These are phyloP conservation scores for Teratosphaeria zuluensis DNA, from an alignment of 2,329 filamentous ascomycete species.

Conservation along the genomic window DNA sequence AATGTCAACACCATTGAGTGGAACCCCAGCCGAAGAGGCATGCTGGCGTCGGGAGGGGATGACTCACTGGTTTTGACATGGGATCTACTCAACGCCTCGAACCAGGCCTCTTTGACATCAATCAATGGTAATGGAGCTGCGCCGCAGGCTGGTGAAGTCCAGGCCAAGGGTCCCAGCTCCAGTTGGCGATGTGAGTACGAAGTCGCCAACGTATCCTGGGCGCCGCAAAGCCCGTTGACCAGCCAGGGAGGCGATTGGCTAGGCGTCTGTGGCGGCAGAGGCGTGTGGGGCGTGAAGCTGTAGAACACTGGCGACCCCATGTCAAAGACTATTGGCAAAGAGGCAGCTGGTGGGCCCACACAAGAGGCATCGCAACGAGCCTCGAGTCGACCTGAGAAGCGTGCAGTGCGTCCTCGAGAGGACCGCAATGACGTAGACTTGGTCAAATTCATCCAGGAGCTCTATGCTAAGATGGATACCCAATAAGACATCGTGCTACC, in stretches of 20 bases:
- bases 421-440: too few species aligned
- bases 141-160: slow-evolving; percentile 12
- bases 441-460: too few species aligned
- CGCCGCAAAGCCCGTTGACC: slow-evolving; percentile 58
- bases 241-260: slow-evolving; percentile 72
- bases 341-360: too few species aligned
- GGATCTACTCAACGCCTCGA: slow-evolving; percentile 68
- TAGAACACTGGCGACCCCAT: slow-evolving; percentile 13
- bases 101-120: slow-evolving; percentile 29
- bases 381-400: not conserved
- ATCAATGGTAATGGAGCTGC: slow-evolving; percentile 18
- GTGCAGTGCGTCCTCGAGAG: too few species aligned
- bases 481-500: too few species aligned
- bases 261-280: slow-evolving; percentile 69
- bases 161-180: slow-evolving; percentile 60
- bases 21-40: slow-evolving; percentile 78
- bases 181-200: slow-evolving; percentile 83
- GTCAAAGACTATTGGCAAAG: not conserved
- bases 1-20: slow-evolving; percentile 90
- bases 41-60: slow-evolving; percentile 83
- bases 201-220: slow-evolving; percentile 77
- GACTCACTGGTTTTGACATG: slow-evolving; percentile 87
- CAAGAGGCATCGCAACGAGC: too few species aligned
- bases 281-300: slow-evolving; percentile 65
- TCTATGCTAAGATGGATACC: too few species aligned